These are phyloP conservation scores for Mycena kentingensis DNA, from an alignment of 768 basidiomycete species.

Conservation along the genomic window DNA sequence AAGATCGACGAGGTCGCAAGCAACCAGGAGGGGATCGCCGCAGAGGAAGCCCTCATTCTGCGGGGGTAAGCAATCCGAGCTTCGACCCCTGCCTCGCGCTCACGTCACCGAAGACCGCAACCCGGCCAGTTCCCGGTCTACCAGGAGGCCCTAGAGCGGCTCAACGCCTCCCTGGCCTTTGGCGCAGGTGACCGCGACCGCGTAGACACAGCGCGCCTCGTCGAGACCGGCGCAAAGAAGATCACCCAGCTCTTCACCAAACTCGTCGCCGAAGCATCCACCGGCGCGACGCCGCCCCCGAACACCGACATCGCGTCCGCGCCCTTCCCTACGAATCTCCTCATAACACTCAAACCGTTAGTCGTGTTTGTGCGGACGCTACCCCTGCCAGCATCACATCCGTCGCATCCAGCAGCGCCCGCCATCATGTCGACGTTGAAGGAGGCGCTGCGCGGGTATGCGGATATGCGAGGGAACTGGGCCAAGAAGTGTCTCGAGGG, in stretches of 20 bases:
- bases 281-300: slow-evolving; percentile 67
- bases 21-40: slow-evolving; percentile 72
- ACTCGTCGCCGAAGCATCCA: slow-evolving; percentile 82
- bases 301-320: slow-evolving; percentile 56
- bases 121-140: slow-evolving; percentile 64
- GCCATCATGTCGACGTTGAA: slow-evolving; percentile 64
- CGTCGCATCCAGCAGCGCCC: slow-evolving; percentile 75
- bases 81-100: slow-evolving; percentile 1
- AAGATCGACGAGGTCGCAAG: slow-evolving; percentile 82
- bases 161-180: slow-evolving; percentile 48
- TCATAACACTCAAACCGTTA: slow-evolving; percentile 59
- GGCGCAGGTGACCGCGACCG: slow-evolving; percentile 27
- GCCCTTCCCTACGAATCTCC: slow-evolving; percentile 56
- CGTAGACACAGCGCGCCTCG: slow-evolving; percentile 54
- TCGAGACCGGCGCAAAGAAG: slow-evolving; percentile 84
- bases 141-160: slow-evolving; percentile 70
- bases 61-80: slow-evolving; percentile 56
- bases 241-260: slow-evolving; percentile 83
- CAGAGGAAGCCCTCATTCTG: slow-evolving; percentile 77
- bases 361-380: slow-evolving; percentile 70
- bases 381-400: slow-evolving; percentile 77
- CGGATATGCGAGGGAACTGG: slow-evolving; percentile 86
- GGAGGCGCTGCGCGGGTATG: slow-evolving; percentile 81
- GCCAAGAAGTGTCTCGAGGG: slow-evolving; percentile 71
- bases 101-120: slow-evolving; percentile 56